Percentiles rank a stretch among this genome's conserved stretches.
These are phyloP conservation scores for Entophlyctis luteolus DNA, from an alignment of 192 early-diverging fungal genomes.

Conservation along the genomic window DNA sequence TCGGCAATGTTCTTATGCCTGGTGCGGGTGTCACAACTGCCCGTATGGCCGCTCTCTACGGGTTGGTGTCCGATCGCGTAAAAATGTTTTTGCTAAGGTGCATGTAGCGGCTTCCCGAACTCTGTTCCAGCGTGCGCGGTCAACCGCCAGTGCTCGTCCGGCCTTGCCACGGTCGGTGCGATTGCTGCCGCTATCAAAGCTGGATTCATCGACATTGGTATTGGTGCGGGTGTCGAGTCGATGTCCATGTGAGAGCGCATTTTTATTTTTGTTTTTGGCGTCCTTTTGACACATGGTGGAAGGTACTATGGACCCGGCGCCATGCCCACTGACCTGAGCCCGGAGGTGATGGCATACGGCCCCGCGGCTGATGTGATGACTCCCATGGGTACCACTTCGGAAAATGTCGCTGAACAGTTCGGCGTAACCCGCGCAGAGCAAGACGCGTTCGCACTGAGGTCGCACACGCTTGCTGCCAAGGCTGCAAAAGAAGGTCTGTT, in stretches of 20 bases:
- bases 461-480: constrained; percentile 75
- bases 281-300: too few relatives aligned
- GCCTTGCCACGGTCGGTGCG: constrained; percentile 82
- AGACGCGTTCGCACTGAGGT: constrained; percentile 83
- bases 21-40: constrained; percentile 86
- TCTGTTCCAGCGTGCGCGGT: constrained; percentile 74
- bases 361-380: constrained; percentile 69
- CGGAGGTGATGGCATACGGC: constrained; percentile 70
- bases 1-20: constrained; percentile 85
- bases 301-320: constrained; percentile 74
- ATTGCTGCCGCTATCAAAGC: constrained; percentile 85
- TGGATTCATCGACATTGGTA: constrained; percentile 86
- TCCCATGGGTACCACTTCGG: constrained; percentile 81
- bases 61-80: too few relatives aligned
- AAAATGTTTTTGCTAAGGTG: not conserved
- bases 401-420: constrained; percentile 92
- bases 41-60: constrained; percentile 86
- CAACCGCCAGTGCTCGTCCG: constrained; percentile 93
- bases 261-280: too few relatives aligned
- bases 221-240: constrained; percentile 91
- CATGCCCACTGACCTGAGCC: constrained; percentile 68
- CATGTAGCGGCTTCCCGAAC: constrained; percentile 64
- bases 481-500: constrained; percentile 91
- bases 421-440: constrained; percentile 80
- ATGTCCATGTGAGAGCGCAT: constrained; percentile 71